Base-by-base conservation (phyloP, 2,329 filamentous ascomycete species). In the Penicillium sp. region DNA sequence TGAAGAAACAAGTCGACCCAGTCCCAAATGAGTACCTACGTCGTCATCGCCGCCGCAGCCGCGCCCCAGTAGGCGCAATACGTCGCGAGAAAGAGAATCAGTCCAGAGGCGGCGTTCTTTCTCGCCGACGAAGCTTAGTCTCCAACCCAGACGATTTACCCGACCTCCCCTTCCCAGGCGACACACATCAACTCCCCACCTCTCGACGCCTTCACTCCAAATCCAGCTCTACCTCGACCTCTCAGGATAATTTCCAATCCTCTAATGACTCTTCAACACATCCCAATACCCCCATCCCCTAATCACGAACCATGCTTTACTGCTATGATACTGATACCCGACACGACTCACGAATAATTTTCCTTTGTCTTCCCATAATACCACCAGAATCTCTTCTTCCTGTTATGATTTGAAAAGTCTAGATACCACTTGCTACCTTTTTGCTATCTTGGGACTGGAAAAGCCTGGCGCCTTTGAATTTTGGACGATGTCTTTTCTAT, bases 1-100 rank as follows among this genome's bases (percentile, higher is more conserved):
- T 80, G 22, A 76, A 78, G 60, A 72, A 72, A 49, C 77, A 86
- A 48, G 80, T 83, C 6, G 82, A 84, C 57, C 81, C 81, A 0
- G 70, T 79, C 3, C 70, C 74, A 5, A 70, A 75, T 29, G 73
- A 75, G 57, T 68, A 72, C 31, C 64, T 74, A 3, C 70, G 71
- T 13, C 68, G 67, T 9, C 66, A 58, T 35, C 66, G 63, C 14
- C 67, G 67, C 4, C 66, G 64, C 46, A 62, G 58, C 26, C 63
- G 63, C 14, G 35, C 52, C 7, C 31, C 49, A 6, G 19, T 53
- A 1, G n/a, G 53, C 8, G 48, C 53, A 3, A 47, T 69, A 14
- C 62, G 59, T 5, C 68, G 65, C 37, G 68, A 70, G 44, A 71
- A 72, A 45, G 63, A 66, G n/a, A 71, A 70, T 39, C 69, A 64